Conservation (phyloP, 2,329 filamentous ascomycete species). For the Trichoderma citrinoviride region DNA sequence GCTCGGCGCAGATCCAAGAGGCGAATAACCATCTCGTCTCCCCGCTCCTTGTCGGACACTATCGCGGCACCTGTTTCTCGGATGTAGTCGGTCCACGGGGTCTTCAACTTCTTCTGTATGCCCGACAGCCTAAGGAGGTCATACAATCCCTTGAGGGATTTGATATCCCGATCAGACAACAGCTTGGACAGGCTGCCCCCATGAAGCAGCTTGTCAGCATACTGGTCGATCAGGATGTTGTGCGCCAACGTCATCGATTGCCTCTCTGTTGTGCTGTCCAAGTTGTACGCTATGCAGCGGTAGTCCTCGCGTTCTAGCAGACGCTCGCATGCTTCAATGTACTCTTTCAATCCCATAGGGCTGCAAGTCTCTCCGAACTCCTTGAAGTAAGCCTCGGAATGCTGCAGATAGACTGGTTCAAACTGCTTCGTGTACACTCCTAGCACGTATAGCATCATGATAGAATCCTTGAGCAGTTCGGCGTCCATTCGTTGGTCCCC, state of each 20-base stretch:
- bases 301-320: constrained; percentile 70
- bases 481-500: constrained; percentile 57
- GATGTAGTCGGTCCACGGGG: constrained; percentile 78
- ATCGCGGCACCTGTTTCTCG: constrained; percentile 70
- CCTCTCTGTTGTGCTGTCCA: constrained; percentile 80
- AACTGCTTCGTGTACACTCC: constrained; percentile 77
- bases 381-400: constrained; percentile 66
- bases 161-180: constrained; percentile 65
- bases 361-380: constrained; percentile 68
- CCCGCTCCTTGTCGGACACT: constrained; percentile 73
- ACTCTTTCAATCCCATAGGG: constrained; percentile 64
- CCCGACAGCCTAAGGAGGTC: constrained; percentile 68
- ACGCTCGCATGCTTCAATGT: constrained; percentile 66
- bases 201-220: constrained; percentile 65
- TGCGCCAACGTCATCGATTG: constrained; percentile 73
- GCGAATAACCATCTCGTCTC: constrained; percentile 81
- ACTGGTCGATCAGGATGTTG: constrained; percentile 65
- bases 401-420: constrained; percentile 68
- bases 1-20: constrained; percentile 77
- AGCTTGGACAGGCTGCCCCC: constrained; percentile 67
- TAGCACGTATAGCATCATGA: constrained; percentile 83
- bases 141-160: constrained; percentile 74
- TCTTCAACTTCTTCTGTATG: constrained; percentile 66
- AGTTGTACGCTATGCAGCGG: constrained; percentile 75
- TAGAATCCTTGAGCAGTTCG: constrained; percentile 66